These are phyloP conservation scores for Naganishia vaughanmartiniae DNA, from an alignment of 768 basidiomycete genomes.

Conservation along the genomic window DNA sequence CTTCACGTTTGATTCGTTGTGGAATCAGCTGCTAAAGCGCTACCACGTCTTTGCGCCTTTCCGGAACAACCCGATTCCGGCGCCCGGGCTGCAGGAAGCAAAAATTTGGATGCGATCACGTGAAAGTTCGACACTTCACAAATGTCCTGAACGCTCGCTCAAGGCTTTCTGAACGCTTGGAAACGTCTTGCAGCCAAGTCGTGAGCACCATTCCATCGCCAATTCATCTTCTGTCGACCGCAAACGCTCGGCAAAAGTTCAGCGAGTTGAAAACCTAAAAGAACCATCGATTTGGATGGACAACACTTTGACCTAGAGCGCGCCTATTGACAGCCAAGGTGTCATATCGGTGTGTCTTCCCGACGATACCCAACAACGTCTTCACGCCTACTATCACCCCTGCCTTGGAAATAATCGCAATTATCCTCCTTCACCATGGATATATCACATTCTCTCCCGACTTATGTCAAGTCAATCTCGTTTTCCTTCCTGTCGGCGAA, in stretches of 20 bases:
- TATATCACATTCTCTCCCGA: constrained; percentile 82
- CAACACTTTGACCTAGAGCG: constrained; percentile 6
- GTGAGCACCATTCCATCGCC: neutral
- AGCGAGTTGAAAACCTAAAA: constrained; percentile 7
- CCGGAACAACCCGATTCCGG: too few species aligned
- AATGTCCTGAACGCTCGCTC: neutral
- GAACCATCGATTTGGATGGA: constrained; percentile 25
- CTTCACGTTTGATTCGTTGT: constrained; percentile 16
- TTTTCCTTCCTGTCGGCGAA: constrained; percentile 88
- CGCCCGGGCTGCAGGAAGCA: too few species aligned
- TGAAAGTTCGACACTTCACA: neutral
- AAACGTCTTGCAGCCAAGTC: neutral
- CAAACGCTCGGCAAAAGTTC: neutral
- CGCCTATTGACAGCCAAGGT: constrained; percentile 20
- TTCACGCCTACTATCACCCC: neutral
- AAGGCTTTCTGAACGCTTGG: neutral
- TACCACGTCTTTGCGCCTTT: constrained; percentile 7
- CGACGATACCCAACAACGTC: neutral
- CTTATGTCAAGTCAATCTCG: constrained; percentile 75
- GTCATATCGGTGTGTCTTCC: constrained; percentile 12
- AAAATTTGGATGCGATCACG: constrained; percentile 17
- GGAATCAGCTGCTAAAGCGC: constrained; percentile 1
- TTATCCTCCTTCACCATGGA: constrained; percentile 60
- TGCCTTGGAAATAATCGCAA: neutral
- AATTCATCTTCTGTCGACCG: neutral